Conservation (phyloP, 2,329 filamentous ascomycete genomes). For the Didymella keratinophila region DNA sequence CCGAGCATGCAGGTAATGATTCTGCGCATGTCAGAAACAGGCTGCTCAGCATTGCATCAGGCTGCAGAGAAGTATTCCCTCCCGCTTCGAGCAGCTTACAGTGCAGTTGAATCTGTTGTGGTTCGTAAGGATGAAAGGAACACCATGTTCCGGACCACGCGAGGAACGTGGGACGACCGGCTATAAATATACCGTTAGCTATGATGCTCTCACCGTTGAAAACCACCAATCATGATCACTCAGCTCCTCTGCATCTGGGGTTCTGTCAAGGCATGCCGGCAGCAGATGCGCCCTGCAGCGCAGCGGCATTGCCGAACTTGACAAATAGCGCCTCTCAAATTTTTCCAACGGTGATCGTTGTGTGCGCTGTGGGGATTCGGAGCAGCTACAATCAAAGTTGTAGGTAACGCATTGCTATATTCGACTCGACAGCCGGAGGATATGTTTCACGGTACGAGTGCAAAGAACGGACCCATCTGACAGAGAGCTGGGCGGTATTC, state of each 20-base stretch:
- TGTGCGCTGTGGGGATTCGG: conserved; percentile 19
- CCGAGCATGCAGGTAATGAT: conserved; percentile 20
- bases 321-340: conserved; percentile 20
- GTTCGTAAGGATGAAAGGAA: conserved; percentile 4
- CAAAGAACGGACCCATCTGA: conserved; percentile 12
- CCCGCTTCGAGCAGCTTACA: neutral
- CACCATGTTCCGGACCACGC: conserved; percentile 34
- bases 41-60: conserved; percentile 7
- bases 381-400: conserved; percentile 12
- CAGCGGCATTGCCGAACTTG: conserved; percentile 16
- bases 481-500: conserved; percentile 5
- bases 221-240: conserved; percentile 6
- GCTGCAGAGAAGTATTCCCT: neutral
- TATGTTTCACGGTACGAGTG: conserved; percentile 24
- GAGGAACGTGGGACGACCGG: conserved; percentile 21
- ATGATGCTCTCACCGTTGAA: conserved; percentile 5
- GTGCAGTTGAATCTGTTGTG: conserved; percentile 7
- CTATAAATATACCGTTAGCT: conserved; percentile 28
- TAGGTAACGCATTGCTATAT: conserved; percentile 27
- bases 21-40: conserved; percentile 16
- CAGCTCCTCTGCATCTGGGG: conserved; percentile 16
- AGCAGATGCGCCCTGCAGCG: conserved; percentile 10
- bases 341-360: conserved; percentile 14
- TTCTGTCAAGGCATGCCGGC: conserved; percentile 5
- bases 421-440: conserved; percentile 19